Evolutionary conservation across 2,329 filamentous ascomycete genomes (phyloP).

Genomic region (Paecilomyces variotii): DNA sequence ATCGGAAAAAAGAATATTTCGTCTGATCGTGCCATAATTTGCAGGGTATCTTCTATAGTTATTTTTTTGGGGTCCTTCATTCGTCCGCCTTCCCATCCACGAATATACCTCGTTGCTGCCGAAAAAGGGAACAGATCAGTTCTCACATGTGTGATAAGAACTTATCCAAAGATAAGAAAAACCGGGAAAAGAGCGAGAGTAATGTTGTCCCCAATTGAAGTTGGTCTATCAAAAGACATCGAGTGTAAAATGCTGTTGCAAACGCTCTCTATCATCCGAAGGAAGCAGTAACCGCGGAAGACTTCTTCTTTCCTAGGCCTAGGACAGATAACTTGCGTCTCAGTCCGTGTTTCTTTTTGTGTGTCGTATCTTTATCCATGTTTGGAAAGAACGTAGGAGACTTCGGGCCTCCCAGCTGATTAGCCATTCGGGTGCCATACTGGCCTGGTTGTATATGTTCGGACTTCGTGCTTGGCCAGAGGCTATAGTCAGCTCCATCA

Average conservation of each 20-base stretch:
- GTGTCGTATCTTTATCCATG: background rate
- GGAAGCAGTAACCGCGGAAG: background rate
- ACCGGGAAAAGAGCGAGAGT: background rate
- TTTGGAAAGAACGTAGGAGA: background rate
- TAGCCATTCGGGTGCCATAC: background rate
- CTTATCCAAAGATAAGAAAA: background rate
- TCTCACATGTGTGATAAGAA: background rate
- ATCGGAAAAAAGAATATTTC: background rate
- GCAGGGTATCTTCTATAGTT: background rate
- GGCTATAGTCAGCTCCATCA: background rate
- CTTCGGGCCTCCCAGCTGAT: background rate
- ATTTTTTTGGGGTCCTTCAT: background rate
- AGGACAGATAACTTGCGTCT: background rate
- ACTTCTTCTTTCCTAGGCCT: background rate
- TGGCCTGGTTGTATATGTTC: background rate
- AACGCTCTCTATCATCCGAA: background rate
- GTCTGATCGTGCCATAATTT: background rate
- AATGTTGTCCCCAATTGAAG: background rate
- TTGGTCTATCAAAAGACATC: background rate
- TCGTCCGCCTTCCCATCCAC: background rate
- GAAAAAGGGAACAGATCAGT: background rate
- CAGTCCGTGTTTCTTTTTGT: background rate
- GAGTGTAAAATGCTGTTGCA: background rate
- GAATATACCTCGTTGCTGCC: background rate
- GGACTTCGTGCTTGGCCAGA: background rate